A percentile compares a stretch with the other conserved stretches of the same genome.
phyloP scores from a whole-genome alignment of 495 filamentous ascomycete genomes.

The Clavariopsis aquatica region DNA sequence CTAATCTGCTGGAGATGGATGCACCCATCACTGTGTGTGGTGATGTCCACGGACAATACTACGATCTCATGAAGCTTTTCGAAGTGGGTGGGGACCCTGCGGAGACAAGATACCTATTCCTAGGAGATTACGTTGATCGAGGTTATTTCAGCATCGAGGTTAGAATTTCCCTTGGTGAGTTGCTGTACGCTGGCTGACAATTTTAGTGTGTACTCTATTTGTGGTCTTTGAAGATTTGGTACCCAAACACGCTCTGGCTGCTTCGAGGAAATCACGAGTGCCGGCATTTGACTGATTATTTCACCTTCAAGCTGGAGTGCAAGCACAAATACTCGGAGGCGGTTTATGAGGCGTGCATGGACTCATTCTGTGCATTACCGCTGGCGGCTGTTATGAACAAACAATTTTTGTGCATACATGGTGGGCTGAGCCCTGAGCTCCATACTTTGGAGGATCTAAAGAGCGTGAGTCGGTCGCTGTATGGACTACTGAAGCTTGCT shows the following conservation, averaged over 20 bases:
- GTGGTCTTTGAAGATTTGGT: slow-evolving; percentile 99
- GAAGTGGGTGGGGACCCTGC: slow-evolving; percentile 96
- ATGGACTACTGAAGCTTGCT: slow-evolving; percentile 19
- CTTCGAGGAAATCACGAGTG: slow-evolving; percentile 98
- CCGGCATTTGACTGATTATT: slow-evolving; percentile 97
- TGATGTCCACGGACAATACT: slow-evolving; percentile 98
- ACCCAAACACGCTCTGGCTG: slow-evolving; percentile 95
- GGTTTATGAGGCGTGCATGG: slow-evolving; percentile 97
- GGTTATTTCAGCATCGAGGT: slow-evolving; percentile 99
- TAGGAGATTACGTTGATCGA: slow-evolving; percentile 96
- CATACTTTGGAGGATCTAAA: slow-evolving; percentile 94
- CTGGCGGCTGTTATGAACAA: slow-evolving; percentile 99
- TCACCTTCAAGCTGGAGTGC: slow-evolving; percentile 99
- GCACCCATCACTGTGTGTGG: slow-evolving; percentile 99
- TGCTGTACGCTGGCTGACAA: neutral
- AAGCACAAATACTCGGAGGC: slow-evolving; percentile 98
- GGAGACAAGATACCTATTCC: slow-evolving; percentile 93
- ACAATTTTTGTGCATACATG: slow-evolving; percentile 98
- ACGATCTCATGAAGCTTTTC: slow-evolving; percentile 99
- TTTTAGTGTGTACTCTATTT: slow-evolving; percentile 87
- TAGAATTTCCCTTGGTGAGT: slow-evolving; percentile 23
- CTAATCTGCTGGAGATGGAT: slow-evolving; percentile 98
- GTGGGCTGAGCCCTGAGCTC: slow-evolving; percentile 90
- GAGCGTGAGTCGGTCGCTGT: slow-evolving; percentile 57
- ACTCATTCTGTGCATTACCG: slow-evolving; percentile 92